Evolutionary conservation across 2,329 filamentous ascomycete species (phyloP).

Genomic region (Sporothrix brunneoviolacea): DNA sequence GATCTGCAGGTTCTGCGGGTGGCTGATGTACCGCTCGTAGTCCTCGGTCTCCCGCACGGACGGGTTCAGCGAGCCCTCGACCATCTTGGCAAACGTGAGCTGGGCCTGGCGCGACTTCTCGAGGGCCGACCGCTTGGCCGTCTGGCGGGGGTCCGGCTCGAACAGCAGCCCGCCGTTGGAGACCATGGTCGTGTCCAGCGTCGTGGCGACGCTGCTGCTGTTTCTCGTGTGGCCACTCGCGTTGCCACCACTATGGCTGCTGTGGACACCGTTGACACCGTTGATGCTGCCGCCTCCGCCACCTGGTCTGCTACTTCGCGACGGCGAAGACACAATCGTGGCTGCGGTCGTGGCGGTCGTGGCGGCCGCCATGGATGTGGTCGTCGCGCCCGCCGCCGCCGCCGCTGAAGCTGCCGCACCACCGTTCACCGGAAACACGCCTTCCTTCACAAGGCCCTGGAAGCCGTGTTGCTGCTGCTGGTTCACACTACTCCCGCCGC

Average conservation of each 20-base stretch:
- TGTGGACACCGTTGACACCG: constrained; percentile 9
- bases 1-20: constrained; percentile 82
- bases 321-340: background rate
- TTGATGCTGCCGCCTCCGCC: constrained; percentile 3
- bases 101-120: constrained; percentile 80
- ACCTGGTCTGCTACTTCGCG: too few relatives aligned
- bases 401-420: background rate
- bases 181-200: constrained; percentile 14
- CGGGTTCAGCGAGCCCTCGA: constrained; percentile 79
- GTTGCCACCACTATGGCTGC: constrained; percentile 7
- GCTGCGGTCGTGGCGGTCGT: constrained; percentile 10
- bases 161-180: constrained; percentile 13
- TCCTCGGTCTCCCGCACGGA: constrained; percentile 77
- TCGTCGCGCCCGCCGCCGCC: constrained; percentile 1
- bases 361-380: constrained; percentile 12
- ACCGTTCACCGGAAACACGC: constrained; percentile 12
- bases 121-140: constrained; percentile 50
- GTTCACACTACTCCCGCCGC: too few relatives aligned
- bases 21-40: constrained; percentile 81
- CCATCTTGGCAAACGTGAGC: constrained; percentile 81
- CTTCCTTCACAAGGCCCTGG: constrained; percentile 53
- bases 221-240: constrained; percentile 1
- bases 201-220: constrained; percentile 5
- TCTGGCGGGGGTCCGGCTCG: constrained; percentile 20
- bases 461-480: constrained; percentile 20